Base-by-base conservation (phyloP, 805 yeast genomes). In the Candida dajiaensis region DNA sequence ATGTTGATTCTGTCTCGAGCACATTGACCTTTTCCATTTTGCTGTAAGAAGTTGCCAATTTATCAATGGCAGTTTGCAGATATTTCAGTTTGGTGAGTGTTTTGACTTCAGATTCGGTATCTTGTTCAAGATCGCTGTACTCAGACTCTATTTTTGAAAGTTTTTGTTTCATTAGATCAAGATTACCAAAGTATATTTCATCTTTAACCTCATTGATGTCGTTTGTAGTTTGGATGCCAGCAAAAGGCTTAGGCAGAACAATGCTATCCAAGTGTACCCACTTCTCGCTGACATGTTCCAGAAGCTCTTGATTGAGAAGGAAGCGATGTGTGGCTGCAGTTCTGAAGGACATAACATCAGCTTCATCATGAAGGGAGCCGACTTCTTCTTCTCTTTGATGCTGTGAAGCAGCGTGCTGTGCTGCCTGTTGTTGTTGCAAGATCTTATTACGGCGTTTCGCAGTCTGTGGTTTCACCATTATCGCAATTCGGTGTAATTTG, bases 281-380 rank as follows among this genome's bases (percentile, higher is more conserved):
- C 52, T 73, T 74, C 44, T 73, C 71, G 2, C 73, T 65, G 23
- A 75, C 67, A 47, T 70, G 72, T 47, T 77, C 81, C 50, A 77
- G 57, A 38, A 68, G 65, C 45, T 76, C 80, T 40, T 75, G 81
- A 54, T 76, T 77, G 38, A 66, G 60, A 8, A 71, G 57, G 49
- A 71, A 75, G 45, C 79, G 53, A 29, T 64, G 59, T 19, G 72
- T 61, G 1, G 78, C 76, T 42, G 73, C 77, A 3, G 66, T 60
- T 26, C 80, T 56, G 57, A 71, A 76, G 6, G 73, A 69, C 57
- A 76, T 71, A 42, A 76, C 69, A 52, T 77, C 81, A 1, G 78
- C 79, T 51, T 76, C 80, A 50, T 77, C 81, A 50, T 76, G 81
- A 42, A 60, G 48, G 3, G 59, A 55, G 8, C 55, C 56, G 12